These are phyloP conservation scores for Sclerotiophoma versabilis DNA, from an alignment of 2,329 filamentous ascomycete genomes.

Conservation along the genomic window DNA sequence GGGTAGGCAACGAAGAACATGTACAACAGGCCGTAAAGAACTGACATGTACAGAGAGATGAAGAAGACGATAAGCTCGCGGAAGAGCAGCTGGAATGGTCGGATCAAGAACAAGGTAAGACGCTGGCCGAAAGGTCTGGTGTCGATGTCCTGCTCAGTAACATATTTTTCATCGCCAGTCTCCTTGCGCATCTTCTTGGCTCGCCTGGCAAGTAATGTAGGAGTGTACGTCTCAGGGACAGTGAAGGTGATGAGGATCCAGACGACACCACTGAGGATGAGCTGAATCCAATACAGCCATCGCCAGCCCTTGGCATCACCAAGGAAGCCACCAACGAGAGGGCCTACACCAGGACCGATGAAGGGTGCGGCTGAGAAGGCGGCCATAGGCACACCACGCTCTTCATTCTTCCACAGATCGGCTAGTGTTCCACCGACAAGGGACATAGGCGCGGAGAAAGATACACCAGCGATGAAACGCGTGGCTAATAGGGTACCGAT, in stretches of 20 bases:
- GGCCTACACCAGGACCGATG: conserved; percentile 73
- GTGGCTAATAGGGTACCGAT: conserved; percentile 78
- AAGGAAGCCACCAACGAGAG: conserved; percentile 74
- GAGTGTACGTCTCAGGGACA: conserved; percentile 89
- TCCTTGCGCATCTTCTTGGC: conserved; percentile 75
- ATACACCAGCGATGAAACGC: conserved; percentile 80
- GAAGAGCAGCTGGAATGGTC: conserved; percentile 87
- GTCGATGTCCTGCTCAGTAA: conserved; percentile 84
- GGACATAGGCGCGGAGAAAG: conserved; percentile 86
- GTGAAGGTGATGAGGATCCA: conserved; percentile 84
- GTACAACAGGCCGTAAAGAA: conserved; percentile 76
- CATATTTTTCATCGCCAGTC: conserved; percentile 71
- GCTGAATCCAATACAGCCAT: conserved; percentile 87
- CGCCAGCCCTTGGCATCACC: conserved; percentile 75
- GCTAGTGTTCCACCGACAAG: conserved; percentile 82
- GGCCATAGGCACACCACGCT: conserved; percentile 86
- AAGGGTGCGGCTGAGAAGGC: conserved; percentile 85
- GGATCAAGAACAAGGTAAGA: conserved; percentile 75
- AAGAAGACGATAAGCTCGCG: conserved; percentile 84
- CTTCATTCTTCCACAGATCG: conserved; percentile 84
- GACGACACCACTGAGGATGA: conserved; percentile 74
- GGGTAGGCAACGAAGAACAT: conserved; percentile 69
- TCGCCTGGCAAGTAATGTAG: conserved; percentile 73
- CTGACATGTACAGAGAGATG: conserved; percentile 84
- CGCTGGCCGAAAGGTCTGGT: conserved; percentile 71